phyloP scores from a whole-genome alignment of 352 stramenopile species.

The Globisporangium takayamanum region DNA sequence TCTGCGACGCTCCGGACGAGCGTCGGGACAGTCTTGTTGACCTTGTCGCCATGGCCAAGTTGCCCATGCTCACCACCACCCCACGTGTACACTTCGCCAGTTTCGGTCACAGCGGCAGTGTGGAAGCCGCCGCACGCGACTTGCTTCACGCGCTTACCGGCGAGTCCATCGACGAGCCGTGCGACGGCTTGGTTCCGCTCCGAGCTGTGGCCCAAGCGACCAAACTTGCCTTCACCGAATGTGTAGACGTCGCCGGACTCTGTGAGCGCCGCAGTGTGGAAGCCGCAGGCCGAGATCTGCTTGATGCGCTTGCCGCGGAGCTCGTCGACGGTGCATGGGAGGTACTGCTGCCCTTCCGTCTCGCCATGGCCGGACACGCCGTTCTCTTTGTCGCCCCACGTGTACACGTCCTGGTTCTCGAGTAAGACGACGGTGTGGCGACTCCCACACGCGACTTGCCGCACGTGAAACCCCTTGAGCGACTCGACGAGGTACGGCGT shows the following conservation, averaged over 20 bases:
- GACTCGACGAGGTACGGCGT: conserved; percentile 92
- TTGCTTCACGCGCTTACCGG: conserved; percentile 75
- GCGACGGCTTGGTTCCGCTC: conserved; percentile 78
- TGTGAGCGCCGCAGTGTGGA: conserved; percentile 77
- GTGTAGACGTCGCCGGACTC: conserved; percentile 92
- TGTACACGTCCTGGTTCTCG: conserved; percentile 87
- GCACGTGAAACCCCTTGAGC: conserved; percentile 86
- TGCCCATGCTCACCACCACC: conserved; percentile 91
- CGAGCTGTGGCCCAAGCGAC: conserved; percentile 77
- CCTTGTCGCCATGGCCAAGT: conserved; percentile 95
- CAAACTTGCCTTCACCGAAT: conserved; percentile 90
- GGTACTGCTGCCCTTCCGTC: conserved; percentile 94
- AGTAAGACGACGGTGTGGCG: conserved; percentile 92
- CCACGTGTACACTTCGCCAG: conserved; percentile 84
- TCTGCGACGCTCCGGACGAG: conserved; percentile 86
- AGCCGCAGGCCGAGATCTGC: conserved; percentile 86
- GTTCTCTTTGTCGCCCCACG: conserved; percentile 96
- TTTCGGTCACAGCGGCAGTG: conserved; percentile 80
- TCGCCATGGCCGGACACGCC: conserved; percentile 92
- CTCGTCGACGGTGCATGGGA: conserved; percentile 87
- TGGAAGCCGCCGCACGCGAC: conserved; percentile 88
- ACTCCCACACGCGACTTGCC: conserved; percentile 92
- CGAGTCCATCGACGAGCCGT: conserved; percentile 60
- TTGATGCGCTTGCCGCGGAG: conserved; percentile 82
- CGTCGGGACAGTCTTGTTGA: conserved; percentile 93